Percentiles rank a stretch among this genome's conserved stretches.
Conservation (phyloP, 2,329 filamentous ascomycete species). For the Ascochyta rabiei region DNA sequence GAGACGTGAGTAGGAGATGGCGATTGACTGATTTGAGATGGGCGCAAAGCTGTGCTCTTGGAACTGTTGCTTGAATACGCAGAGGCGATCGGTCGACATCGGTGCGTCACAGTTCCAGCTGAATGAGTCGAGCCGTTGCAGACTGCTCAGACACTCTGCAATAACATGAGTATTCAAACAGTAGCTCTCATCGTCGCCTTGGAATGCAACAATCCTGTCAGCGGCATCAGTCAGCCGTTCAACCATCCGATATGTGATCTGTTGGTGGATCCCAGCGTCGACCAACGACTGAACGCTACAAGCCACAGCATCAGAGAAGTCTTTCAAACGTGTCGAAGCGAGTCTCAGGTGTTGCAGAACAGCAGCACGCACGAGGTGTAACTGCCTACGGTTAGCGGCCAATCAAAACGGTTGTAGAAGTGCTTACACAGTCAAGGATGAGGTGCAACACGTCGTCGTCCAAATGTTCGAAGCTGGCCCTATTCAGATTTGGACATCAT, state of each 20-base stretch:
- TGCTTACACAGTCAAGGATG: constrained; percentile 22
- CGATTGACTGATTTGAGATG: too few relatives aligned
- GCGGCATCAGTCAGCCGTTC: too few relatives aligned
- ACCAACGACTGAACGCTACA: constrained; percentile 15
- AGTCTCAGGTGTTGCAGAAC: constrained; percentile 12
- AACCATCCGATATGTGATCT: constrained; percentile 20
- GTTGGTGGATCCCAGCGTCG: constrained; percentile 18
- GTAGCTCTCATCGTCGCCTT: too few relatives aligned
- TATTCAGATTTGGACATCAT: neutral
- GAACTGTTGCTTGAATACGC: too few relatives aligned
- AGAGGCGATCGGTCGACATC: too few relatives aligned
- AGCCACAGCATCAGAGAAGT: constrained; percentile 21
- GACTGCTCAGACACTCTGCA: too few relatives aligned
- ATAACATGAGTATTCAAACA: too few relatives aligned
- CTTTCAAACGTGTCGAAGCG: constrained; percentile 18
- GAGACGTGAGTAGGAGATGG: too few relatives aligned
- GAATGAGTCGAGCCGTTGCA: too few relatives aligned
- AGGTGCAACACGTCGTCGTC: constrained; percentile 27
- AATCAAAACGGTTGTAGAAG: neutral
- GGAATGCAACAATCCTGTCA: too few relatives aligned
- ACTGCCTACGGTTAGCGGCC: constrained; percentile 9
- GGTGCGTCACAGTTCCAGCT: too few relatives aligned
- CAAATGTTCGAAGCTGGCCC: constrained; percentile 20
- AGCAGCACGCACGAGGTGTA: constrained; percentile 11
- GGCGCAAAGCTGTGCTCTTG: too few relatives aligned